Conservation (phyloP, 2,329 filamentous ascomycete genomes). For the Dactylellina drechsleri region DNA sequence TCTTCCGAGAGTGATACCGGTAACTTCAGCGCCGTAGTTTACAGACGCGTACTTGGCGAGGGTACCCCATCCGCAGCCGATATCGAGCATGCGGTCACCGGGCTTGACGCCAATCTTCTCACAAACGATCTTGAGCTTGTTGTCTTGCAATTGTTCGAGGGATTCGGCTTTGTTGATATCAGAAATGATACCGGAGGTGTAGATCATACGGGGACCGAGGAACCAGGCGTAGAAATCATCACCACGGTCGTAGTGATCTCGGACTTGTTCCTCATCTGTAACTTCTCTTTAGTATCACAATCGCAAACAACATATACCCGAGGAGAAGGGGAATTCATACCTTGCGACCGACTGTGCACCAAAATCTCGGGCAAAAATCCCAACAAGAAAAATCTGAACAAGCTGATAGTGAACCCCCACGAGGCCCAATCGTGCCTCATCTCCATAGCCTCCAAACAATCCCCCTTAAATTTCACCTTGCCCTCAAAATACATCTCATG, state of each 20-base stretch:
- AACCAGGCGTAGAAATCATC: slow-evolving; percentile 99
- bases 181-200: slow-evolving; percentile 93
- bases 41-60: slow-evolving; percentile 90
- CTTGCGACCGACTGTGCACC: slow-evolving; percentile 90
- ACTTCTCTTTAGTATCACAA: neutral
- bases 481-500: slow-evolving; percentile 98
- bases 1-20: slow-evolving; percentile 90
- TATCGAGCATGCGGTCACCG: slow-evolving; percentile 86
- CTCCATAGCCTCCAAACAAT: slow-evolving; percentile 87
- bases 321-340: slow-evolving; percentile 63
- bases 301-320: neutral
- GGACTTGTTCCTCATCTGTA: slow-evolving; percentile 93
- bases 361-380: slow-evolving; percentile 89
- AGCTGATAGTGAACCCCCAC: slow-evolving; percentile 85
- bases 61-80: slow-evolving; percentile 98
- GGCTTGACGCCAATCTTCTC: slow-evolving; percentile 89
- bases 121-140: slow-evolving; percentile 93
- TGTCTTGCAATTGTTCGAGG: slow-evolving; percentile 95
- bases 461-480: slow-evolving; percentile 93
- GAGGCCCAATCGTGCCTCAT: slow-evolving; percentile 97
- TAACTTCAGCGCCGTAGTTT: slow-evolving; percentile 86
- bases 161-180: slow-evolving; percentile 87
- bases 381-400: slow-evolving; percentile 89
- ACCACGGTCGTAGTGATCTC: slow-evolving; percentile 95
- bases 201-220: slow-evolving; percentile 97